Conservation (phyloP, 257 asterid species). For the Pogostemon cablin region DNA sequence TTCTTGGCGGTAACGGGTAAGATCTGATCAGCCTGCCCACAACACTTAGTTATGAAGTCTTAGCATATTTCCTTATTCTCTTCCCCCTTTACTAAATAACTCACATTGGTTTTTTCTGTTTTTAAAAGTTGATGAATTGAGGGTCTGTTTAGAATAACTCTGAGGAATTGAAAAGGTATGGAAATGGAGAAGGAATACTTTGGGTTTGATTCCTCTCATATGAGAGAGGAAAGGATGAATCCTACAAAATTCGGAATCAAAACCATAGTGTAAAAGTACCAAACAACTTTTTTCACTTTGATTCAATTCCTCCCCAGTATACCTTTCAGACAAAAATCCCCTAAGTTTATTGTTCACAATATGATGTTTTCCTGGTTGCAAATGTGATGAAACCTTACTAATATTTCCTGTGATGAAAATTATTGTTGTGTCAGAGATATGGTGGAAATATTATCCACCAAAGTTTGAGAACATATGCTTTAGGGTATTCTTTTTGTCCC, state of each 20-base stretch:
- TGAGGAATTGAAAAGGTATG: no score
- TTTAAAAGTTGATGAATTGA: not conserved
- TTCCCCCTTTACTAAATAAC: not conserved
- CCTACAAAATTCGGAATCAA: no score
- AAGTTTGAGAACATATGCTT: not conserved
- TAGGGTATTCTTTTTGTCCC: not conserved
- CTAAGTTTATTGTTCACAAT: not conserved
- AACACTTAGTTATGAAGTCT: conserved; percentile 1
- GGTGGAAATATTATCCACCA: not conserved
- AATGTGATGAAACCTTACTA: not conserved
- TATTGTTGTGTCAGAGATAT: not conserved
- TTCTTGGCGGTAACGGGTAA: conserved; percentile 96
- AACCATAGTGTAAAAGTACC: no score
- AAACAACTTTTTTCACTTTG: no score
- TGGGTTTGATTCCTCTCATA: no score
- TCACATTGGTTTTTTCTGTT: not conserved
- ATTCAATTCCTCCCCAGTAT: no score
- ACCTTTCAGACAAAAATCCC: no score
- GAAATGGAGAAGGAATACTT: no score
- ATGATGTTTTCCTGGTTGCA: not conserved
- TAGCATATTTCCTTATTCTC: not conserved
- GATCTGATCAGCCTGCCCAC: conserved; percentile 27
- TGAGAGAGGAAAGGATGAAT: no score
- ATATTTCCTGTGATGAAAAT: not conserved
- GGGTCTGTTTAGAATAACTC: no score